A percentile compares a stretch with the other conserved stretches of the same genome.
Evolutionary conservation across 352 stramenopile genomes (phyloP).

Genomic region (Globisporangium echinulatum): DNA sequence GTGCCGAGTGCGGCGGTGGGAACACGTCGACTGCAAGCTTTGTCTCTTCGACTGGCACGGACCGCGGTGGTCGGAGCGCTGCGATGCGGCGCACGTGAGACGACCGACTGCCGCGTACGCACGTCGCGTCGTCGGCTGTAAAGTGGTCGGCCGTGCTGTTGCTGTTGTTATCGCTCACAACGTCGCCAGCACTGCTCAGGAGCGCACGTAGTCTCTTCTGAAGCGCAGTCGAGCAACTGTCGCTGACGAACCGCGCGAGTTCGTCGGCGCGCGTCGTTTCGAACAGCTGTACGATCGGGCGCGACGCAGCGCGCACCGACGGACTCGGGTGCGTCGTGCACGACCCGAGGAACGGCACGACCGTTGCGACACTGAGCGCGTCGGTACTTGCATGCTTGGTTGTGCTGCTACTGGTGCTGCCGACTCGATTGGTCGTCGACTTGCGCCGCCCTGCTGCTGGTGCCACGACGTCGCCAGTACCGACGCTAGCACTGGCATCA

Average conservation of each 20-base stretch:
- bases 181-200: slow-evolving; percentile 11
- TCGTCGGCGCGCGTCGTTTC: slow-evolving; percentile 25
- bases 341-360: slow-evolving; percentile 69
- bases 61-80: slow-evolving; percentile 54
- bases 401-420: slow-evolving; percentile 2
- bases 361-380: slow-evolving; percentile 47
- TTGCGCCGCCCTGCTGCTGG: slow-evolving; percentile 17
- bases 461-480: not conserved
- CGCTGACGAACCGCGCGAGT: slow-evolving; percentile 40
- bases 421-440: slow-evolving; percentile 10
- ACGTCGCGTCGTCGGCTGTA: slow-evolving; percentile 40
- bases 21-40: slow-evolving; percentile 55
- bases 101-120: slow-evolving; percentile 57
- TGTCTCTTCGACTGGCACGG: slow-evolving; percentile 62
- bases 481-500: not conserved
- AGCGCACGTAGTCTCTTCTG: slow-evolving; percentile 54
- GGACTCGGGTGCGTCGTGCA: slow-evolving; percentile 52
- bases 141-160: slow-evolving; percentile 40
- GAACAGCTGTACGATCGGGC: slow-evolving; percentile 42
- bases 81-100: slow-evolving; percentile 72
- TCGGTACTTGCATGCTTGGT: slow-evolving; percentile 24
- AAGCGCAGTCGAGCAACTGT: slow-evolving; percentile 47
- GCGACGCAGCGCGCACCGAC: slow-evolving; percentile 26
- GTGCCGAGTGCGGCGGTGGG: slow-evolving; percentile 58
- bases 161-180: slow-evolving; percentile 28